Evolutionary conservation across 2,329 filamentous ascomycete genomes (phyloP).

Genomic region (Cladophialophora bantiana): DNA sequence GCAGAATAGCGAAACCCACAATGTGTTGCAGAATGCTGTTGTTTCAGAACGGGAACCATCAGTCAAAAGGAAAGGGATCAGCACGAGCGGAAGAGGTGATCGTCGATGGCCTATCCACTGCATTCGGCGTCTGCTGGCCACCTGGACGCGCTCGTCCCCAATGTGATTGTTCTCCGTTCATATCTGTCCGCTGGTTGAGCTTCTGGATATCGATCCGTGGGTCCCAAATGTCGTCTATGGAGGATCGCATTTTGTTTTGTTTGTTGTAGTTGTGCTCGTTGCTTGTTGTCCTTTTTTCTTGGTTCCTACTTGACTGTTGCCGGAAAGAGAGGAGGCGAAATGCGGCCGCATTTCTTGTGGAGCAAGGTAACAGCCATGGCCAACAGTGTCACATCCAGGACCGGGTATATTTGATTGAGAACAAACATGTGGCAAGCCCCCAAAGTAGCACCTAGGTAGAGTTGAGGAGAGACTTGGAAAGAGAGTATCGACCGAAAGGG

Average conservation of each 20-base stretch:
- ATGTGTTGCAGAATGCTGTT: background rate
- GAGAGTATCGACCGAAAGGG: background rate
- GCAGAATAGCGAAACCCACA: background rate
- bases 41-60: background rate
- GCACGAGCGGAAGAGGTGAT: slow-evolving; percentile 5
- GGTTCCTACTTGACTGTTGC: background rate
- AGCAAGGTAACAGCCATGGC: slow-evolving; percentile 12
- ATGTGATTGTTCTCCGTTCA: background rate
- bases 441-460: background rate
- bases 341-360: slow-evolving; percentile 1
- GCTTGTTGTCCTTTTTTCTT: background rate
- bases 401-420: background rate
- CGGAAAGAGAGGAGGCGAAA: slow-evolving; percentile 1
- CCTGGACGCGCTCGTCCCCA: background rate
- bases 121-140: background rate
- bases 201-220: background rate
- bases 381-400: background rate
- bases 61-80: slow-evolving; percentile 13
- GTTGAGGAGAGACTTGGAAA: too few species aligned
- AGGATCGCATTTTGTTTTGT: background rate
- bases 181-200: background rate
- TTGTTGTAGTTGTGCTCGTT: background rate
- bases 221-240: background rate
- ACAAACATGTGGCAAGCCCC: background rate
- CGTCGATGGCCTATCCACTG: background rate